Evolutionary conservation across 768 basidiomycete genomes (phyloP).

Genomic region (Pisolithus microcarpus): DNA sequence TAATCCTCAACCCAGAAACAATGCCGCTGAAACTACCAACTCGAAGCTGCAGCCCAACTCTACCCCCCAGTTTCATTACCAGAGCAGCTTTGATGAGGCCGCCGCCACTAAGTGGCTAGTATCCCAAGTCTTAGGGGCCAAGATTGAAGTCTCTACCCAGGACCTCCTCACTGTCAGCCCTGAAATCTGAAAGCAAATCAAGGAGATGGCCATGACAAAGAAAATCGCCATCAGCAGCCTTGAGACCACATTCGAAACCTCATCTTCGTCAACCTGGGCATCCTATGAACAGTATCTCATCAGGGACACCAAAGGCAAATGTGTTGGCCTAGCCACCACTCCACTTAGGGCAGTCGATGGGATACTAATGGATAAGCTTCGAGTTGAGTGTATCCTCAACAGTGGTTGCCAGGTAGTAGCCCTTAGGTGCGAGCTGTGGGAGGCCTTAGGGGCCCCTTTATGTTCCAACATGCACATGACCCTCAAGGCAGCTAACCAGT

Average conservation of each 20-base stretch:
- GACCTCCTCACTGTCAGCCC: no score
- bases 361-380: not conserved
- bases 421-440: not conserved
- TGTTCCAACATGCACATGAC: not conserved
- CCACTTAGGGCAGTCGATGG: not conserved
- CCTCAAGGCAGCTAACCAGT: not conserved
- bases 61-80: no score
- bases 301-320: not conserved
- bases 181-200: no score
- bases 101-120: no score
- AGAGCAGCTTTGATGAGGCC: no score
- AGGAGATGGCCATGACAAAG: no score
- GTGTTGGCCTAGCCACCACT: not conserved
- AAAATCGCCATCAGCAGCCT: not conserved
- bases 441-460: not conserved
- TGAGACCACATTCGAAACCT: not conserved
- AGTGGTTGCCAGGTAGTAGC: not conserved
- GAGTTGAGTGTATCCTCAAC: not conserved
- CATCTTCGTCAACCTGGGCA: not conserved
- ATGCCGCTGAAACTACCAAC: no score
- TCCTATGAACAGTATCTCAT: not conserved
- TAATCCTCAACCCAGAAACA: no score
- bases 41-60: no score
- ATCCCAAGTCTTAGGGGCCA: no score
- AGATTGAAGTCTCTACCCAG: no score